Conservation (phyloP, 805 yeast species). For the Kregervanrija fluxuum region DNA sequence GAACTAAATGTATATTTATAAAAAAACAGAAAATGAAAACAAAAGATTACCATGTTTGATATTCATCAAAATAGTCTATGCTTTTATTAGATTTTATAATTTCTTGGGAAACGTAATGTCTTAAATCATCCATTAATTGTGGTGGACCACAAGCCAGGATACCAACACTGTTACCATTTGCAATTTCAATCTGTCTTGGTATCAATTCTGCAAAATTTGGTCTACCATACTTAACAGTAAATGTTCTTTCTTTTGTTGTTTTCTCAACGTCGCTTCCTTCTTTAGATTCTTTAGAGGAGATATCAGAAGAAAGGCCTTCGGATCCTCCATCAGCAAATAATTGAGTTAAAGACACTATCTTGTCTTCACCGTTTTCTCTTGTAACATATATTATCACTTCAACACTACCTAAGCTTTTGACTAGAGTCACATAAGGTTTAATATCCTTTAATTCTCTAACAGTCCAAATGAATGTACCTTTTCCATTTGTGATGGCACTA, state of each 20-base stretch:
- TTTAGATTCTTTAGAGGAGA: constrained; percentile 4
- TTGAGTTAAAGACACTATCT: background rate
- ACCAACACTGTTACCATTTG: constrained; percentile 32
- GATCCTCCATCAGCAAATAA: background rate
- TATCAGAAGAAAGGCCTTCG: background rate
- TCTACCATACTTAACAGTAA: constrained; percentile 34
- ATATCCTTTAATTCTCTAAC: constrained; percentile 42
- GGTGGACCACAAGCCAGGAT: constrained; percentile 42
- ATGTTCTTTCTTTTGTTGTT: background rate
- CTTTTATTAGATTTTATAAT: constrained; percentile 37
- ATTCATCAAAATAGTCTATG: constrained; percentile 67
- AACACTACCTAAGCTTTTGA: constrained; percentile 20
- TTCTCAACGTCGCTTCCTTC: constrained; percentile 6
- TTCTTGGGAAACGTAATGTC: constrained; percentile 39
- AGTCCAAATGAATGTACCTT: constrained; percentile 52
- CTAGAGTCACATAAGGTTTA: constrained; percentile 30
- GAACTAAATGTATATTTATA: no score
- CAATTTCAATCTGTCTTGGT: constrained; percentile 23
- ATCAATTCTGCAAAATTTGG: constrained; percentile 32
- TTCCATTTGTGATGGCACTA: constrained; percentile 27
- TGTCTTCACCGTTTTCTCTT: constrained; percentile 17
- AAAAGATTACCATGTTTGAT: constrained; percentile 56
- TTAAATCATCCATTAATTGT: constrained; percentile 40
- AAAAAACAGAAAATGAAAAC: no score
- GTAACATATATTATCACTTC: constrained; percentile 32